These are phyloP conservation scores for Backusella liffmaniae DNA, from an alignment of 192 early-diverging fungal genomes.

Conservation along the genomic window DNA sequence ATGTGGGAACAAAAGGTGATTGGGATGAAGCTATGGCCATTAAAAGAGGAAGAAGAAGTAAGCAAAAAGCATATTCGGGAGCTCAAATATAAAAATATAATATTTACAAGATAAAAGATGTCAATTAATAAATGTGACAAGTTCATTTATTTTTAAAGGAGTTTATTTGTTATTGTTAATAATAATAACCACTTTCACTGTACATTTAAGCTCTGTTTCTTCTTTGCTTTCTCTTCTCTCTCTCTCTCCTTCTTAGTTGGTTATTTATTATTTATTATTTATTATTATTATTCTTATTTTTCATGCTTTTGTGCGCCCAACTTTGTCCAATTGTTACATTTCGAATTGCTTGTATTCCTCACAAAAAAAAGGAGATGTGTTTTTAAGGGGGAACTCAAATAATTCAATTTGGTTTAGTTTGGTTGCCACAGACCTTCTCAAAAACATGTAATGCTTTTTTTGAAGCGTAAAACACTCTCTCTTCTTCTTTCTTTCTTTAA, in stretches of 20 bases:
- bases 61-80: background rate
- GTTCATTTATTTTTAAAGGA: background rate
- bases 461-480: background rate
- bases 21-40: constrained; percentile 5
- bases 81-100: background rate
- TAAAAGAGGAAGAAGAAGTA: background rate
- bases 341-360: background rate
- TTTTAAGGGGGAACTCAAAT: background rate
- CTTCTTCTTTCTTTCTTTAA: background rate
- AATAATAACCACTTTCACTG: too few species aligned
- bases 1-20: background rate
- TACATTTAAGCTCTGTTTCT: background rate
- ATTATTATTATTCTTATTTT: background rate
- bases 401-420: background rate
- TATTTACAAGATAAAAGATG: background rate
- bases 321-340: background rate
- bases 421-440: background rate
- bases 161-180: background rate
- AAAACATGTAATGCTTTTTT: too few species aligned
- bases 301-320: background rate
- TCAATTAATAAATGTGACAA: too few species aligned
- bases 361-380: background rate
- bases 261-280: background rate
- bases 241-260: too few species aligned
- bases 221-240: background rate